Evolutionary conservation across 23 red algal species (phyloP), one percentile per base, ranked within the genome.

Genomic region (Cyanidiococcus yangmingshanensis): DNA sequence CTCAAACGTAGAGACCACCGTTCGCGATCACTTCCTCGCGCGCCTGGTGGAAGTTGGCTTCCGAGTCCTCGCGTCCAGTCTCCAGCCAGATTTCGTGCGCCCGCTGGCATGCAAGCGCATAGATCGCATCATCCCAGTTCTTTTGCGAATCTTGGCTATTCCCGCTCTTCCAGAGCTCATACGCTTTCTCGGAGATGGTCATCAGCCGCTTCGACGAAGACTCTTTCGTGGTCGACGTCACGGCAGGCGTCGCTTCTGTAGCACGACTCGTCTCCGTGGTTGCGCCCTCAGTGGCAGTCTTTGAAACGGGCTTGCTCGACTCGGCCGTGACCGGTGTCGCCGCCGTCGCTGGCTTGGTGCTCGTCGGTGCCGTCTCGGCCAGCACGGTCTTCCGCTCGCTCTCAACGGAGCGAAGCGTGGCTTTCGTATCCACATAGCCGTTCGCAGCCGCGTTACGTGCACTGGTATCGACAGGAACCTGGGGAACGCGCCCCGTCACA

Each of bases 21-120:
- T 71, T 71, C 16, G 63, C 63, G n/a, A 71, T 25, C 63, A 71
- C 63, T 35, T 71, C 63, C 63, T 71, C 63, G 21, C 32, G 21
- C 7, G 63, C 63, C 63, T 71, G 7, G n/a, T 71, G 63, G 32
- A 71, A 71, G 63, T 71, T 71, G 63, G 32, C 63, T 35, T 71
- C 63, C n/a, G 63, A 71, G 63, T 71, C 63, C 32, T 71, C 63
- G 32, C 63, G 27, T 35, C 63, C 63, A 2, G 63, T 71, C 7
- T 25, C 63, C 63, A 71, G 27, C 63, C 63, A 71, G 21, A 71
- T 71, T 29, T 71, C 63, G 63, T 71, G 63, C n/a, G 63, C 63
- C n/a, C 63, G 63, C 63, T 71, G 63, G 63, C 63, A 71, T 25
- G 63, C 63, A 7, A 71, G 63, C 63, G 7, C 12, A 35, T 71